Evolutionary conservation across 2,329 filamentous ascomycete species (phyloP), one percentile per base, ranked within the genome.

Genomic region (Nemania serpens): DNA sequence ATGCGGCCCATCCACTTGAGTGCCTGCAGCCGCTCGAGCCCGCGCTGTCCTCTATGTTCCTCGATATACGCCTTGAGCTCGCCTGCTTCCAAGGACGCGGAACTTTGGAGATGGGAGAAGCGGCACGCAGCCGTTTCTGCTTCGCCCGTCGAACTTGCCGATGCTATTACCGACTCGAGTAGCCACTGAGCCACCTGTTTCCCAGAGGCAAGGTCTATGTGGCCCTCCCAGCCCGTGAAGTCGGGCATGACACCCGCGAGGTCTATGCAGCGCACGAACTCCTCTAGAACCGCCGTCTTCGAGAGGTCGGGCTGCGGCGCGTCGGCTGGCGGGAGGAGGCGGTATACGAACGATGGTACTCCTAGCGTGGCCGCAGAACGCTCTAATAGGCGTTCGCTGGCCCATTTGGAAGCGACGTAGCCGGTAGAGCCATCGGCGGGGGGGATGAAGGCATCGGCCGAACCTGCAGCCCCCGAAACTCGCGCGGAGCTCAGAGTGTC

Each of bases 311-410:
- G 15, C 17, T 18, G 34, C 18, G 37, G n/a, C n/a, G n/a, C n/a
- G n/a, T n/a, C 15, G n/a, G 43, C 9, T 11, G 55, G 36, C n/a
- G 62, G 58, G 3, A 41, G 15, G 33, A 64, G 49, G 2, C 62
- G 59, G 25, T 65, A 42, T 17, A 65, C 45, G 34, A 42, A 46
- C 13, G 56, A 37, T n/a, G 57, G 56, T 1, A 64, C 33, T 22
- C 34, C 45, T 7, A 61, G 39, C n/a, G 1, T 1, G 10, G 22
- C 46, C 2, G 15, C 1, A 29, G 53, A 55, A 13, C 63, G 64
- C 55, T 72, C 69, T 3, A 73, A 61, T 17, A 66, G 49, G 10
- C 49, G 25, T 50, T 74, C 71, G 43, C 64, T 69, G 4, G 59
- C 70, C 71, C 71, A 73, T 5, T 51, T 49, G 9, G 50, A 49